phyloP scores from a whole-genome alignment of 228 moss, liverwort and hornwort species.

The Sphagnum magellanicum region DNA sequence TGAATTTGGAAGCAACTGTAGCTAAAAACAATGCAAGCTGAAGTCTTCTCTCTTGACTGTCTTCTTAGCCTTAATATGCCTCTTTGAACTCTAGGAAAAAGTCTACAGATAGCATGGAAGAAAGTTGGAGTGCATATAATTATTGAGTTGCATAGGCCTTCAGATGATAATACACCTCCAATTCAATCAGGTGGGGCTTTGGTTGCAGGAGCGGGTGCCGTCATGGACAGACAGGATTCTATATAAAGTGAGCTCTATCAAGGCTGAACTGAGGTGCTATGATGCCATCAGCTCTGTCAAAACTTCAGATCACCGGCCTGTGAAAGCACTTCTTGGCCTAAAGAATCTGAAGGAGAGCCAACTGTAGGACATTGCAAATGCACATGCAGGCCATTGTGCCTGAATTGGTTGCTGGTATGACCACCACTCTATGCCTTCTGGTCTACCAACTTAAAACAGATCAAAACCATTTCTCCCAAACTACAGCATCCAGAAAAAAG shows the following conservation, averaged over 20 bases:
- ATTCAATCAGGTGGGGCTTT: not conserved
- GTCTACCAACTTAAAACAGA: too few relatives aligned
- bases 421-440: too few relatives aligned
- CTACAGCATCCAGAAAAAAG: too few relatives aligned
- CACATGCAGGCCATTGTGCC: too few relatives aligned
- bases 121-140: not conserved
- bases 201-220: slow-evolving; percentile 75
- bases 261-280: slow-evolving; percentile 51
- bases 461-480: too few relatives aligned
- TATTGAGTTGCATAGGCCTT: not conserved
- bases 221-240: slow-evolving; percentile 91
- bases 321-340: slow-evolving; percentile 63
- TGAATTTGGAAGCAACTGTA: not conserved
- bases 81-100: not conserved
- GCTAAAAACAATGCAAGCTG: too few relatives aligned
- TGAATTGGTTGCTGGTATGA: too few relatives aligned
- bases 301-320: slow-evolving; percentile 80
- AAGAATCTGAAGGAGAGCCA: slow-evolving; percentile 19
- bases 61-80: not conserved
- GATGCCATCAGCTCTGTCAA: slow-evolving; percentile 54
- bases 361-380: too few relatives aligned
- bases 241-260: slow-evolving; percentile 52
- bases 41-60: too few relatives aligned
- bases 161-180: not conserved
- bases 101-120: not conserved